Percentiles rank a stretch among this genome's conserved stretches.
These are phyloP conservation scores for Zymoseptoria pseudotritici DNA, from an alignment of 2,329 filamentous ascomycete genomes.

Conservation along the genomic window DNA sequence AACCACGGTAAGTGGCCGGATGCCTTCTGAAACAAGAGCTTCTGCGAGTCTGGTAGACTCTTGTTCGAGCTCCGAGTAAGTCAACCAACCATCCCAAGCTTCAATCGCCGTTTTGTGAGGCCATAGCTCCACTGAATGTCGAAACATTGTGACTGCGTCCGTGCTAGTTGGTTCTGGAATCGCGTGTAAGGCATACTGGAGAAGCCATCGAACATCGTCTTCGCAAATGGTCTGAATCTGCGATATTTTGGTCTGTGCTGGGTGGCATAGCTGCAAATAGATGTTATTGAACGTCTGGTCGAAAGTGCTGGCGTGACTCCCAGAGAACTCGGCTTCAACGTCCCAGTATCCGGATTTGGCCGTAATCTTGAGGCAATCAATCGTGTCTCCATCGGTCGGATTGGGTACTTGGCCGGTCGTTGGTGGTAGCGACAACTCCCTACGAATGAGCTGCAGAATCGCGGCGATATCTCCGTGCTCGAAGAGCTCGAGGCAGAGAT, in stretches of 20 bases:
- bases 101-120: constrained; percentile 1
- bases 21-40: neutral
- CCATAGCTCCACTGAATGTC: neutral
- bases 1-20: constrained; percentile 12
- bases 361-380: neutral
- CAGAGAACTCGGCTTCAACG: neutral
- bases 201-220: neutral
- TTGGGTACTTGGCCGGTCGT: neutral
- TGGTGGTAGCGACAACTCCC: neutral
- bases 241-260: neutral
- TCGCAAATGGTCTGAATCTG: neutral
- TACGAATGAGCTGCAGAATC: neutral
- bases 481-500: neutral
- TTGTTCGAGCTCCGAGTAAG: constrained; percentile 3
- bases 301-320: neutral
- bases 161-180: neutral
- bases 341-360: neutral
- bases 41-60: neutral
- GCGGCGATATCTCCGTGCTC: neutral
- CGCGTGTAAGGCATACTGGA: neutral
- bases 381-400: neutral
- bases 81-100: constrained; percentile 7
- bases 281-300: neutral
- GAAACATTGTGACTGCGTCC: neutral
- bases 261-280: neutral